Base-by-base conservation (phyloP, 495 filamentous ascomycete genomes). In the Talaromyces nanjingensis region DNA sequence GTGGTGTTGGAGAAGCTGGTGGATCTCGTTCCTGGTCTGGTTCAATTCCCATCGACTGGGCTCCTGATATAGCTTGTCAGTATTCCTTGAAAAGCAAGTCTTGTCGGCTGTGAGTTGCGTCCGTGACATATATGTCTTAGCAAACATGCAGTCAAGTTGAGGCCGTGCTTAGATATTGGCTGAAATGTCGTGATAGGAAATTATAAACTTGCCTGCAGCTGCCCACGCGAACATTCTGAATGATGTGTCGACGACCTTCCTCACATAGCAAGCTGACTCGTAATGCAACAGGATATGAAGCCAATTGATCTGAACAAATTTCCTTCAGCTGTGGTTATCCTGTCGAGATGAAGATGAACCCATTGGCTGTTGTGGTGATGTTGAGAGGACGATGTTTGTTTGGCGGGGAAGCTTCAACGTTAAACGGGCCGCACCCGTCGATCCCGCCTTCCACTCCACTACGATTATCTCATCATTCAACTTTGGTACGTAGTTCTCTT, bases 11-110 rank as follows among this genome's bases (percentile, higher is more conserved):
- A 29, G 70, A 65, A 34, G 80, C 62, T 11, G 82, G 82, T 11
- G 80, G 79, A 54, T 67, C 67, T 65, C 80, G 74, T 68, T 80
- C 77, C 60, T 72, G 74, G 34, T 80, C 75, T 5, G 77, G 73
- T 49, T 75, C 74, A 34, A 73, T 70, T 55, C 65, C 70, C 42
- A 74, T 65, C n/a, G 76, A 66, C 58, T 75, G 71, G 57, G 74
- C 59, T 61, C 73, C 77, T 79, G 54, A 25, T 49, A 14, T 24
- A n/a, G 29, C 27, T 12, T 59, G 57, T 57, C 20, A 59, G 27
- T 59, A 20, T 27, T 49, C 33, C 31, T 3, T 18, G n/a, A 20
- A 49, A 20, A 49, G 45, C 45, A 42, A 20, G 16, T 6, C 20
- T 20, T 18, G 42, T 45, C 33, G 3, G 4, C 4, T 45, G 42